These are phyloP conservation scores for Coniochaeta sp. DNA, from an alignment of 2,329 filamentous ascomycete genomes.

Conservation along the genomic window DNA sequence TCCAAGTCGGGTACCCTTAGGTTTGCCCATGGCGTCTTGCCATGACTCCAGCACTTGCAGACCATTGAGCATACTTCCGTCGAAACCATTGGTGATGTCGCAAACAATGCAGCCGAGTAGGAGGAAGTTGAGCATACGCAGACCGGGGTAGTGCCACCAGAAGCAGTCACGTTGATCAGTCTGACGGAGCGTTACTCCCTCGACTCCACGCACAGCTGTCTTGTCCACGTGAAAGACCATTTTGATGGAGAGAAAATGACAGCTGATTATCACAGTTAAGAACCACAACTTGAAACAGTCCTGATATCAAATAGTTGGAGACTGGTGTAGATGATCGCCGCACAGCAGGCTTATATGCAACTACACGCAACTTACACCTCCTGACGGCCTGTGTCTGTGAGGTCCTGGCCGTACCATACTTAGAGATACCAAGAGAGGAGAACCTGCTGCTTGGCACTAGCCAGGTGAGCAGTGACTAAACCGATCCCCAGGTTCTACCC, in stretches of 20 bases:
- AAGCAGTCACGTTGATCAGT: constrained; percentile 6
- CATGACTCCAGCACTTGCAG: constrained; percentile 25
- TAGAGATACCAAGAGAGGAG: not conserved
- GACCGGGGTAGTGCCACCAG: constrained; percentile 9
- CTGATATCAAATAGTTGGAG: not conserved
- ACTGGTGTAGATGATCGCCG: not conserved
- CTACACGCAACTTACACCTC: not conserved
- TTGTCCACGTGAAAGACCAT: constrained; percentile 2
- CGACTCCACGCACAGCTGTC: not conserved
- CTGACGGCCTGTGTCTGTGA: not conserved
- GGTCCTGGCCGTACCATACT: not conserved
- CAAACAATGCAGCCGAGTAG: constrained; percentile 8
- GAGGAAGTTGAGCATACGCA: constrained; percentile 6
- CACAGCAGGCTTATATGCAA: not conserved
- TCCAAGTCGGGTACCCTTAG: constrained; percentile 17
- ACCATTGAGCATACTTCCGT: constrained; percentile 28
- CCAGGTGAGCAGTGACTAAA: not conserved
- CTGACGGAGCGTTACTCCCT: not conserved
- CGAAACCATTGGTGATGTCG: constrained; percentile 9
- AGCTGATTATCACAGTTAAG: not conserved
- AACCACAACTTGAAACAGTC: no score
- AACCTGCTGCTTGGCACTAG: not conserved
- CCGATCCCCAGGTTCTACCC: not conserved
- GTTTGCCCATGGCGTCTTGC: constrained; percentile 24
- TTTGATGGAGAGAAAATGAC: not conserved